A percentile compares a stretch with the other conserved stretches of the same genome.
Evolutionary conservation across 495 filamentous ascomycete genomes (phyloP).

Genomic region (Eremomyces bilateralis): DNA sequence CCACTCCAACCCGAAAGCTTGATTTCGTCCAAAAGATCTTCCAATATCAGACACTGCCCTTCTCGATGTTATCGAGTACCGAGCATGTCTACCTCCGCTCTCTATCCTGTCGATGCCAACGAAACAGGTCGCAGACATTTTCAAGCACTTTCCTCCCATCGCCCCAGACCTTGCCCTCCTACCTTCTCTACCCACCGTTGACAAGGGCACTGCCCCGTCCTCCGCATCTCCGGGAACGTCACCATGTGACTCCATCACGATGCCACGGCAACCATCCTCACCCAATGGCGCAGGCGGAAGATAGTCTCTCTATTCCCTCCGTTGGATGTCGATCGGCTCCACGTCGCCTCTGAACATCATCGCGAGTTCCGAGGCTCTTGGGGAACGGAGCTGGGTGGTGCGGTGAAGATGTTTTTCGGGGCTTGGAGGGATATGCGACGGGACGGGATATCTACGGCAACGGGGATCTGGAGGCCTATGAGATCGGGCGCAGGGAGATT

Average conservation of each 20-base stretch:
- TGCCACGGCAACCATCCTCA: slow-evolving; percentile 78
- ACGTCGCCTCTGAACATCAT: slow-evolving; percentile 43
- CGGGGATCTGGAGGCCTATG: slow-evolving; percentile 63
- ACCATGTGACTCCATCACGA: slow-evolving; percentile 91
- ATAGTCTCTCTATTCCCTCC: slow-evolving; percentile 60
- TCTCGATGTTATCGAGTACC: slow-evolving; percentile 44
- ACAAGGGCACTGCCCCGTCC: slow-evolving; percentile 34
- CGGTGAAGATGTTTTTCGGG: slow-evolving; percentile 76
- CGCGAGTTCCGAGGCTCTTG: neutral
- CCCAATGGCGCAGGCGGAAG: slow-evolving; percentile 53
- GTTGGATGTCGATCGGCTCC: slow-evolving; percentile 42
- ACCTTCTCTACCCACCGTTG: slow-evolving; percentile 25
- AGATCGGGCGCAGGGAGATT: slow-evolving; percentile 57
- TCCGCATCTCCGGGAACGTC: slow-evolving; percentile 62
- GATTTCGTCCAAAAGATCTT: slow-evolving; percentile 54
- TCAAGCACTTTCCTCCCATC: slow-evolving; percentile 47
- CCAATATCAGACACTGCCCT: slow-evolving; percentile 42
- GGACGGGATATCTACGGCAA: slow-evolving; percentile 80
- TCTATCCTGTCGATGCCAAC: no score
- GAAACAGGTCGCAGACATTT: slow-evolving; percentile 43
- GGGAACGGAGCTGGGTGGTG: slow-evolving; percentile 30
- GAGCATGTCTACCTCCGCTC: slow-evolving; percentile 53
- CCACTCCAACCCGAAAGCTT: slow-evolving; percentile 1
- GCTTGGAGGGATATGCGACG: slow-evolving; percentile 46
- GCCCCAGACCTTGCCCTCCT: slow-evolving; percentile 46